phyloP scores from a whole-genome alignment of 208 protist genomes.

The Wallacemonas collosoma region DNA sequence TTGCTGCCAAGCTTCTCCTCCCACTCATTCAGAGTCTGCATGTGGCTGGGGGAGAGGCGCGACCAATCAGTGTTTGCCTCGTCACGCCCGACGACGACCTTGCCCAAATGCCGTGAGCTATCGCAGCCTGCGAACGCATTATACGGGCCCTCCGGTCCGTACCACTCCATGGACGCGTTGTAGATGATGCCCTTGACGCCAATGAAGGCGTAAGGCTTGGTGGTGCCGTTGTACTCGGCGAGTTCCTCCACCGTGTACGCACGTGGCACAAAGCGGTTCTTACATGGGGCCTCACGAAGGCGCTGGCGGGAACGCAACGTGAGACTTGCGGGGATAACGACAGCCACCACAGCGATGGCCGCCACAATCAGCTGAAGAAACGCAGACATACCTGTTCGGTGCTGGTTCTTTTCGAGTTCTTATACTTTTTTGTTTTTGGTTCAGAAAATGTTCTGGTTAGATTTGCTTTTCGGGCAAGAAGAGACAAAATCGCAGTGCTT shows the following conservation, averaged over 20 bases:
- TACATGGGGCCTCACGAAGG: constrained; percentile 46
- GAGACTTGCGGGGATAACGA: constrained; percentile 25
- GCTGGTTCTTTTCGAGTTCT: background rate
- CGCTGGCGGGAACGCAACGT: constrained; percentile 40
- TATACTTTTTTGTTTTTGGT: background rate
- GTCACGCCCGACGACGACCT: constrained; percentile 73
- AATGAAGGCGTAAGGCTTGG: constrained; percentile 69
- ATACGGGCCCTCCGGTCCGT: constrained; percentile 78
- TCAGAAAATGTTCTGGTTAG: background rate
- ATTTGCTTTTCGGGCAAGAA: no score
- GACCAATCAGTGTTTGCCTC: constrained; percentile 89
- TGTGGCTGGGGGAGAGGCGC: constrained; percentile 55
- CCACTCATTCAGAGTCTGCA: constrained; percentile 85
- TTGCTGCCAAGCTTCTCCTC: constrained; percentile 82
- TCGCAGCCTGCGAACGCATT: constrained; percentile 87
- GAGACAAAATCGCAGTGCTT: no score
- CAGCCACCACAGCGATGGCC: constrained; percentile 24
- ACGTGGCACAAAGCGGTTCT: constrained; percentile 59
- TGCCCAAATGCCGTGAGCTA: constrained; percentile 84
- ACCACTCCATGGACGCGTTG: constrained; percentile 75
- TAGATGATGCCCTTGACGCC: constrained; percentile 88
- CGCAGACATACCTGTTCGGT: background rate
- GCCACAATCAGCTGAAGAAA: constrained; percentile 24
- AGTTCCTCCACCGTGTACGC: constrained; percentile 84
- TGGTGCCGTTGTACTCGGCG: constrained; percentile 69